Evolutionary conservation across 2,329 filamentous ascomycete genomes (phyloP).

Genomic region (Arachnomyces sp.): DNA sequence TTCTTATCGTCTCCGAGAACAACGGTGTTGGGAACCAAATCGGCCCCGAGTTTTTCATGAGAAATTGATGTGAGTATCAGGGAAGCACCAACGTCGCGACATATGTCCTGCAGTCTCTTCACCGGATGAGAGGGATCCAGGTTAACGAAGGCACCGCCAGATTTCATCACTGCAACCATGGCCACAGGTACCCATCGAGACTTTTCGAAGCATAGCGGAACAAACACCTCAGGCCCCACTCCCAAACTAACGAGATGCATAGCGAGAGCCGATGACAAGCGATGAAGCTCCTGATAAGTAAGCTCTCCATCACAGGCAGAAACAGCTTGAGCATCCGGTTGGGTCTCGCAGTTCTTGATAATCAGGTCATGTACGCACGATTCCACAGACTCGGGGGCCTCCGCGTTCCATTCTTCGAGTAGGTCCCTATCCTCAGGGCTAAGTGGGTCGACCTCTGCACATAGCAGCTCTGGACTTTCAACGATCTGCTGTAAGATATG

Average conservation of each 20-base stretch:
- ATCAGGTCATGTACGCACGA: constrained; percentile 18
- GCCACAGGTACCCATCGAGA: constrained; percentile 10
- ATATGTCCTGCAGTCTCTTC: constrained; percentile 10
- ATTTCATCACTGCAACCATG: constrained; percentile 12
- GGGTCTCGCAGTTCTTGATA: constrained; percentile 6
- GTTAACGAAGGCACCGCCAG: constrained; percentile 24
- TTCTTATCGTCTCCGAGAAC: too few species aligned
- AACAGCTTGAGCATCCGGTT: constrained; percentile 16
- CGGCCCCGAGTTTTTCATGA: too few species aligned
- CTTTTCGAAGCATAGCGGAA: constrained; percentile 13
- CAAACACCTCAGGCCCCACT: constrained; percentile 7
- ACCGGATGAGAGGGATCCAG: constrained; percentile 23
- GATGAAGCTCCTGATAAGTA: constrained; percentile 14
- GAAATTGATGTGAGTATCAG: constrained; percentile 9
- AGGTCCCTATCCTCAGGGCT: too few species aligned
- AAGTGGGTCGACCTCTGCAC: too few species aligned
- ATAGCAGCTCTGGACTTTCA: too few species aligned
- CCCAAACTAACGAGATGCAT: constrained; percentile 5
- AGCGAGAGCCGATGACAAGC: constrained; percentile 12
- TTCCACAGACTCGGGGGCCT: constrained; percentile 4
- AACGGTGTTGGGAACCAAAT: too few species aligned
- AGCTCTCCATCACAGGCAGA: constrained; percentile 17
- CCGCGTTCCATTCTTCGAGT: constrained; percentile 1
- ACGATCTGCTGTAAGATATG: constrained; percentile 19
- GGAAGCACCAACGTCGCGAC: constrained; percentile 4